phyloP scores from a whole-genome alignment of 2,329 filamentous ascomycete genomes.

The Tolypocladium tundrense region DNA sequence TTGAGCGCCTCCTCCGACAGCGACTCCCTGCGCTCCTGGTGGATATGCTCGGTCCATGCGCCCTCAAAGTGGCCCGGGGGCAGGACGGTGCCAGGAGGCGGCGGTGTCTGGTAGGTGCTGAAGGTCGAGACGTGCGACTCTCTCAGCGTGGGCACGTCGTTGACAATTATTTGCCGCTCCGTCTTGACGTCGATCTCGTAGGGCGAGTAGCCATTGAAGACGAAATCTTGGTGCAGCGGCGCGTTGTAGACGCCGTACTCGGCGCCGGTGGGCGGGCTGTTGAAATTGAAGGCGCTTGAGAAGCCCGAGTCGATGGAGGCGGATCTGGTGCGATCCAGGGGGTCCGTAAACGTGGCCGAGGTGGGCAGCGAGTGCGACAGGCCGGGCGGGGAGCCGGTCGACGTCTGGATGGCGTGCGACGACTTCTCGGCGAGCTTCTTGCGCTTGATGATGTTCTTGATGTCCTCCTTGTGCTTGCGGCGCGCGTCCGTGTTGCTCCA shows the following conservation, averaged over 20 bases:
- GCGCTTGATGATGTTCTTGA: slow-evolving; percentile 96
- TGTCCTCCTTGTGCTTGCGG: slow-evolving; percentile 79
- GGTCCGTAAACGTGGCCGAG: slow-evolving; percentile 69
- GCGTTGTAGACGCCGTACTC: slow-evolving; percentile 53
- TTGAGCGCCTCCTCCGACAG: slow-evolving; percentile 57
- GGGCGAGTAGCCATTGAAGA: slow-evolving; percentile 54
- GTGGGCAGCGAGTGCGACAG: slow-evolving; percentile 75
- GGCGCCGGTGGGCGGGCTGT: slow-evolving; percentile 42
- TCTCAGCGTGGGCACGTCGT: slow-evolving; percentile 73
- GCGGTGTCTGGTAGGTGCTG: slow-evolving; percentile 78
- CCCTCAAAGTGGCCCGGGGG: slow-evolving; percentile 51
- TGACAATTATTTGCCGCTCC: slow-evolving; percentile 86
- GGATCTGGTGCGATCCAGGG: slow-evolving; percentile 61
- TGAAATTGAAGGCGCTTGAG: slow-evolving; percentile 64
- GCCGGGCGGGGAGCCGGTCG: slow-evolving; percentile 60
- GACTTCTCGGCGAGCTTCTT: slow-evolving; percentile 91
- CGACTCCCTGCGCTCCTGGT: slow-evolving; percentile 45
- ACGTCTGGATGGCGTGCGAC: slow-evolving; percentile 43
- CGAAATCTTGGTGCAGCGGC: slow-evolving; percentile 52
- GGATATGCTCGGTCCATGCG: slow-evolving; percentile 44
- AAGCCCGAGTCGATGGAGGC: slow-evolving; percentile 74
- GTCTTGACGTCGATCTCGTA: slow-evolving; percentile 97
- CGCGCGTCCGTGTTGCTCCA: slow-evolving; percentile 90
- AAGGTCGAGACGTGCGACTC: slow-evolving; percentile 90
- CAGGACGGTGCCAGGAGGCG: slow-evolving; percentile 56